Base-by-base conservation (phyloP, 176 grass and related monocot species). In the Musa beccarii region DNA sequence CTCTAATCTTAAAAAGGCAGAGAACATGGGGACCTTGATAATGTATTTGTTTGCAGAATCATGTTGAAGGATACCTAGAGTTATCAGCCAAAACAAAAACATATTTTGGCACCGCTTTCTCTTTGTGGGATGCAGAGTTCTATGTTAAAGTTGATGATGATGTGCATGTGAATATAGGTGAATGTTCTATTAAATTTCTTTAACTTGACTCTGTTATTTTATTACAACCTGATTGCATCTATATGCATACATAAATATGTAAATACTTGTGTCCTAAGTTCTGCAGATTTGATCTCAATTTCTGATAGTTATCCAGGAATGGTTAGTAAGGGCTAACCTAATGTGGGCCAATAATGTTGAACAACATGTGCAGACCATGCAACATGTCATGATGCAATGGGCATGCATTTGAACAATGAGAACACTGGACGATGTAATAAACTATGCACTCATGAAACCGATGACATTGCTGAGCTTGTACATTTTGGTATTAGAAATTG, bases 111-210 rank as follows among this genome's bases (percentile, higher is more conserved):
- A 90, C 83, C n/a, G 87, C 92, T 86, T 83, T 92, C 49, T 85
- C 92, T 82, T 78, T 88, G 71, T 96, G 92, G 92, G 92, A 96
- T 66, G 92, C 89, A 72, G 86, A 96, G 57, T 96, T 92, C 78
- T 96, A 96, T 62, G 82, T 92, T 54, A 96, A 96, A 67, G 92
- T 96, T 63, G 92, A 96, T 29, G 89, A 96, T 12, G 89, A 96
- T 28, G 89, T 96, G n/a, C 92, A 96, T 79, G 92, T 96, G 77
- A 96, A 96, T 84, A 96, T 96, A 79, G 89, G 92, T 96, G 86
- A 78, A 71, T 24, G 79, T 69, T 82, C 17, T 29, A 59, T 68
- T 25, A 26, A 54, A 14, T 25, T 51, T 29, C 57, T 10, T 25
- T 1, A 49, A 17, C 24, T 7, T 8, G 6, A 26, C 7, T 43